Conservation (phyloP, 306 rosid species). For the Trifolium dubium region DNA sequence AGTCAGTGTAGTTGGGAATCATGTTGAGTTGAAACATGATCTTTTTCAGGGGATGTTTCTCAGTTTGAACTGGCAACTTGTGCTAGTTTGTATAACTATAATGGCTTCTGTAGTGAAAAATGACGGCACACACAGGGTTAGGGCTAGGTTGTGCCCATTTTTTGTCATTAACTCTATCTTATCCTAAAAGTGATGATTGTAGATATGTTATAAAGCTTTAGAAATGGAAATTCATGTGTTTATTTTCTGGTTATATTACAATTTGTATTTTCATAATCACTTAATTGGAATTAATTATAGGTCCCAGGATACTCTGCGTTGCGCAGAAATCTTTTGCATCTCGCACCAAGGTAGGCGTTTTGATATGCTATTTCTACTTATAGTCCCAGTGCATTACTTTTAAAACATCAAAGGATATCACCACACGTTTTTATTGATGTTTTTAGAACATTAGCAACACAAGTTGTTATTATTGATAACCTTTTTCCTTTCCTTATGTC, state of each 20-base stretch:
- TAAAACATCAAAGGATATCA: conserved; percentile 5
- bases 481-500: conserved; percentile 23
- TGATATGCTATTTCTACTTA: conserved; percentile 9
- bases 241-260: conserved; percentile 26
- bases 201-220: conserved; percentile 32
- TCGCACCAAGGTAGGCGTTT: conserved; percentile 70
- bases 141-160: conserved; percentile 12
- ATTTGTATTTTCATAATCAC: conserved; percentile 25
- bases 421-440: neutral
- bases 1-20: neutral
- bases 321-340: conserved; percentile 74
- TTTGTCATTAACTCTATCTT: conserved; percentile 4
- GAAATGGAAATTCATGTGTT: conserved; percentile 19
- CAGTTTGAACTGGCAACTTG: neutral
- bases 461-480: conserved; percentile 29
- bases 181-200: conserved; percentile 5
- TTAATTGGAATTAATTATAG: conserved; percentile 42
- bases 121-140: neutral
- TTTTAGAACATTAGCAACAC: neutral
- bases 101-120: conserved; percentile 8
- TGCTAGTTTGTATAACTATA: conserved; percentile 17
- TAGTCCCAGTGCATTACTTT: conserved; percentile 16
- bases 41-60: neutral
- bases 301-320: conserved; percentile 71
- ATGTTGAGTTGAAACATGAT: neutral